These are phyloP conservation scores for Yamadazyma kanchanaburiensis DNA, from an alignment of 1,139 yeast genomes.

Conservation along the genomic window DNA sequence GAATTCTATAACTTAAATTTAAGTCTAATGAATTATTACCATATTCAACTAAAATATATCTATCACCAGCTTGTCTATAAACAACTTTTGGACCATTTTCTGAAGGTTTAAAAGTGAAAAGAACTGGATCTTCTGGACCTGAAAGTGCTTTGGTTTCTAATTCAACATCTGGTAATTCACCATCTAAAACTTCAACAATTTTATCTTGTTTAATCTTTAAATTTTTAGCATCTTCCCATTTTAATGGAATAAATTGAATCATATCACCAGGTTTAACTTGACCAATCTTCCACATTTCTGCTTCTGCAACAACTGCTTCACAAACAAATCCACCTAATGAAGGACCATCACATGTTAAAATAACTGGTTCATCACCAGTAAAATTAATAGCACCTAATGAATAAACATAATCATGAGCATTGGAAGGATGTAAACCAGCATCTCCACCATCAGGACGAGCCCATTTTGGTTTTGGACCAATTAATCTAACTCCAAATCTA, in stretches of 20 bases:
- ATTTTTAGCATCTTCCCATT: conserved; percentile 62
- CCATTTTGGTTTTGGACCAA: conserved; percentile 97
- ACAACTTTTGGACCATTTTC: conserved; percentile 66
- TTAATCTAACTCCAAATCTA: conserved; percentile 89
- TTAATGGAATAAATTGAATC: conserved; percentile 75
- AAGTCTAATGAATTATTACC: conserved; percentile 87
- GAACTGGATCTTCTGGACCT: conserved; percentile 58
- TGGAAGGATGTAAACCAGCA: conserved; percentile 96
- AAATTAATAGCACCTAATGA: conserved; percentile 95
- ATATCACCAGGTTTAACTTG: conserved; percentile 93
- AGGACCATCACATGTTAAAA: conserved; percentile 95
- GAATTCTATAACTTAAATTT: conserved; percentile 80
- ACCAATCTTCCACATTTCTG: conserved; percentile 98
- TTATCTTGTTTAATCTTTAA: conserved; percentile 61
- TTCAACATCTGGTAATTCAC: conserved; percentile 32
- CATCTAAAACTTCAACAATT: conserved; percentile 43
- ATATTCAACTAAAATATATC: conserved; percentile 85
- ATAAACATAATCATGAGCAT: conserved; percentile 95
- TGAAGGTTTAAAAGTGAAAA: conserved; percentile 46
- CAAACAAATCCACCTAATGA: conserved; percentile 97
- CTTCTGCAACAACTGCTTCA: conserved; percentile 91
- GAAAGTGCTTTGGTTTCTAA: conserved; percentile 17
- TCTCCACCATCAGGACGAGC: conserved; percentile 97
- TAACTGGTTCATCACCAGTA: conserved; percentile 98
- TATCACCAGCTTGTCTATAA: conserved; percentile 96